Conservation (phyloP, 805 yeast species). For the Hemisphaericaspora nanyangensis region DNA sequence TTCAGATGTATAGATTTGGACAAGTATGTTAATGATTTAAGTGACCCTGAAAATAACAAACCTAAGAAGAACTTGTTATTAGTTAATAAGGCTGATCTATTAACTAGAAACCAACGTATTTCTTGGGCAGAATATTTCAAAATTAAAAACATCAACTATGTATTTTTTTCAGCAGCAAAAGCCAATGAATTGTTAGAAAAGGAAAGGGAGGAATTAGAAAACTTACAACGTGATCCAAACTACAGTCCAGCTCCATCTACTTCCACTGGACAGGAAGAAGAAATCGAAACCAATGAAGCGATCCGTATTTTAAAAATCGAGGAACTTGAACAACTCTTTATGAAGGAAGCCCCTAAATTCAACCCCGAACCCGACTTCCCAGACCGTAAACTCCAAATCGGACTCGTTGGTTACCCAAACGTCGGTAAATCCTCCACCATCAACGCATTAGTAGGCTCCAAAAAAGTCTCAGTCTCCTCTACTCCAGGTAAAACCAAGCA, state of each 20-base stretch:
- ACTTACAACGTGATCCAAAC: slow-evolving; percentile 13
- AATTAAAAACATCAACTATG: slow-evolving; percentile 66
- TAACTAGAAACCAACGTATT: slow-evolving; percentile 71
- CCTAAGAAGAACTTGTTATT: slow-evolving; percentile 74
- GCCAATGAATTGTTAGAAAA: slow-evolving; percentile 75
- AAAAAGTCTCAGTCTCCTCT: slow-evolving; percentile 95
- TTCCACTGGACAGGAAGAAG: slow-evolving; percentile 16
- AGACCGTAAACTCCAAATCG: slow-evolving; percentile 71
- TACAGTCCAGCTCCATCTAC: neutral
- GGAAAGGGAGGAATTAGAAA: slow-evolving; percentile 46
- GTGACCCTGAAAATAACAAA: slow-evolving; percentile 43
- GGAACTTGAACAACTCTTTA: slow-evolving; percentile 78
- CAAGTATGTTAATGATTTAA: slow-evolving; percentile 69
- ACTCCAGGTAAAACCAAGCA: slow-evolving; percentile 99
- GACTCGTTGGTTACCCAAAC: slow-evolving; percentile 96
- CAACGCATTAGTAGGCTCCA: slow-evolving; percentile 93
- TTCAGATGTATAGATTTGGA: slow-evolving; percentile 89
- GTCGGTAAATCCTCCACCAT: slow-evolving; percentile 95
- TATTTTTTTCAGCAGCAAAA: slow-evolving; percentile 87
- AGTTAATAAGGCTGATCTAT: slow-evolving; percentile 90
- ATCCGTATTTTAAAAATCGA: slow-evolving; percentile 75
- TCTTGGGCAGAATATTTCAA: slow-evolving; percentile 86
- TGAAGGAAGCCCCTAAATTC: slow-evolving; percentile 70
- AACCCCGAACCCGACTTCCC: slow-evolving; percentile 56
- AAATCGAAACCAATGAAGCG: slow-evolving; percentile 22